Percentiles rank a stretch among this genome's conserved stretches.
phyloP scores from a whole-genome alignment of 768 basidiomycete species.

The Suillus americanus region DNA sequence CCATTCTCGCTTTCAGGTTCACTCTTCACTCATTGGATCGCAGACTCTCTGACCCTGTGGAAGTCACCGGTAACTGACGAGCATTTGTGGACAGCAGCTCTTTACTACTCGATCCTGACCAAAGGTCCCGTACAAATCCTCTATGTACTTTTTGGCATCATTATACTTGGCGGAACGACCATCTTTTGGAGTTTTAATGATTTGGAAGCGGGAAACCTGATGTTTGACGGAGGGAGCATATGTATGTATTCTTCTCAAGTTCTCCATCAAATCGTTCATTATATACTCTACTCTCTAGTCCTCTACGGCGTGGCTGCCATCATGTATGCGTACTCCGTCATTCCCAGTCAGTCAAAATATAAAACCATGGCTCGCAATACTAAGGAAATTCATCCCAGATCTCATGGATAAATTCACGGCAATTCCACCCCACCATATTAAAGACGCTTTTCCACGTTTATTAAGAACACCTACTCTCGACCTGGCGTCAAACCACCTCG shows the following conservation, averaged over 20 bases:
- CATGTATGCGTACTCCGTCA: conserved; percentile 74
- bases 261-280: neutral
- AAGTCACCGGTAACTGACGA: conserved; percentile 85
- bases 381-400: conserved; percentile 37
- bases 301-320: conserved; percentile 69
- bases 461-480: conserved; percentile 69
- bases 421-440: conserved; percentile 51
- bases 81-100: conserved; percentile 78
- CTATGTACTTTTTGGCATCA: conserved; percentile 57
- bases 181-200: conserved; percentile 80
- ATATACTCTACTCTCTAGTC: conserved; percentile 45
- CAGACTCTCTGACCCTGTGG: conserved; percentile 90
- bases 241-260: conserved; percentile 48
- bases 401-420: conserved; percentile 58
- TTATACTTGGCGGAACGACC: conserved; percentile 59
- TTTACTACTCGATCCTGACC: conserved; percentile 78
- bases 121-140: conserved; percentile 57
- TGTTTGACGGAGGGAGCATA: conserved; percentile 90
- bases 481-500: conserved; percentile 80
- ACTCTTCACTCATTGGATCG: conserved; percentile 89
- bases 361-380: conserved; percentile 3
- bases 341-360: conserved; percentile 63
- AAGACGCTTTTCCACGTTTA: conserved; percentile 60
- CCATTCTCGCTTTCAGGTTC: conserved; percentile 50
- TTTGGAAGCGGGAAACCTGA: conserved; percentile 77